Percentiles rank a stretch among this genome's conserved stretches.
Conservation (phyloP, 495 filamentous ascomycete genomes). For the Pyronema omphalodes region DNA sequence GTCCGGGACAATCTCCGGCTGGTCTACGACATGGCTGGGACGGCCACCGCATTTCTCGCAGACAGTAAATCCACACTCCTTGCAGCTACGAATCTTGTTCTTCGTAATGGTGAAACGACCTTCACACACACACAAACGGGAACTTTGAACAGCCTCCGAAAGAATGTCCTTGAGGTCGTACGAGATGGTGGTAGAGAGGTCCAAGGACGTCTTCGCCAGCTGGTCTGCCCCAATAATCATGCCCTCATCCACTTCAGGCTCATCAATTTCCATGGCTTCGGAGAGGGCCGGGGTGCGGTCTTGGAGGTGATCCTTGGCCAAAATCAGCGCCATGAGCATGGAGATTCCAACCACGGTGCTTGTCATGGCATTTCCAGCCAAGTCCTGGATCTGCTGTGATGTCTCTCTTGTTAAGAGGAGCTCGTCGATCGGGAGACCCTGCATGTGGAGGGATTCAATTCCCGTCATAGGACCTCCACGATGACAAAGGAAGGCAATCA, state of each 20-base stretch:
- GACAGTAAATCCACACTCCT: conserved; percentile 36
- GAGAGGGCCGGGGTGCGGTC: conserved; percentile 3
- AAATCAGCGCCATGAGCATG: conserved; percentile 37
- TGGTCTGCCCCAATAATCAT: conserved; percentile 10
- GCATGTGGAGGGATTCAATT: conserved; percentile 46
- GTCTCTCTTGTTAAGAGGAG: conserved; percentile 46
- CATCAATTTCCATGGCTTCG: conserved; percentile 17
- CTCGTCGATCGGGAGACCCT: conserved; percentile 49
- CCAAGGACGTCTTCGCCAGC: conserved; percentile 9
- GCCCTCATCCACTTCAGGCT: conserved; percentile 11
- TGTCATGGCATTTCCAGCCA: conserved; percentile 76
- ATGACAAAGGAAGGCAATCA: conserved; percentile 43
- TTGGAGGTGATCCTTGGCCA: conserved; percentile 4
- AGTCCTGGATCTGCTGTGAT: conserved; percentile 44
- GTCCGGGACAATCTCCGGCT: not conserved
- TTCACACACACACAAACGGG: conserved; percentile 41
- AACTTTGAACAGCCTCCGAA: conserved; percentile 24
- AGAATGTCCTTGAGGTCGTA: conserved; percentile 27
- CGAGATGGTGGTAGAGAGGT: conserved; percentile 10
- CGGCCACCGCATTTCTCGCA: conserved; percentile 39
- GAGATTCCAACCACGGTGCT: conserved; percentile 52
- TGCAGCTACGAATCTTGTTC: conserved; percentile 31
- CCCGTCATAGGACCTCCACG: conserved; percentile 46
- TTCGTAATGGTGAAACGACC: conserved; percentile 27
- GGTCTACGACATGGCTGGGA: conserved; percentile 31